Conservation (phyloP, 305 asterid species). For the Fraxinus dipetala region DNA sequence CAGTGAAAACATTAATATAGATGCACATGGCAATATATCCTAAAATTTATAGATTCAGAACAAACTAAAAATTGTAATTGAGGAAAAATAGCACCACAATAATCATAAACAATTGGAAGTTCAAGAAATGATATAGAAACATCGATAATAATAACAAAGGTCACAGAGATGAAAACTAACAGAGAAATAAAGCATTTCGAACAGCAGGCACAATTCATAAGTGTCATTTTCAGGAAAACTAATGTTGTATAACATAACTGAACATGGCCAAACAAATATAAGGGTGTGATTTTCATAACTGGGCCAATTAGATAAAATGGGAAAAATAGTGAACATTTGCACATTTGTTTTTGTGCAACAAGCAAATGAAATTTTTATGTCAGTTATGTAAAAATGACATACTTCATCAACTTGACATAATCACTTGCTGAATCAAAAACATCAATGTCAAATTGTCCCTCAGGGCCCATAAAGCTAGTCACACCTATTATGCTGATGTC, state of each 20-base stretch:
- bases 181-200: not conserved
- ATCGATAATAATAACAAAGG: not conserved
- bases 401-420: slow-evolving; percentile 78
- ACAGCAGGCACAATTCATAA: not conserved
- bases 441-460: slow-evolving; percentile 86
- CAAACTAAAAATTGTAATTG: not conserved
- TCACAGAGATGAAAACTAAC: not conserved
- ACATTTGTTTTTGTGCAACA: slow-evolving; percentile 12
- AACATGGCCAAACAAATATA: not conserved
- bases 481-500: slow-evolving; percentile 67
- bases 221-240: not conserved
- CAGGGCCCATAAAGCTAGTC: slow-evolving; percentile 80
- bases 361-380: slow-evolving; percentile 15
- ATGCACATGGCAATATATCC: not conserved
- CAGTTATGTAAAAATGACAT: slow-evolving; percentile 27
- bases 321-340: not conserved
- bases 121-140: not conserved
- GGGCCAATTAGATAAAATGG: not conserved
- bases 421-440: slow-evolving; percentile 76
- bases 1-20: not conserved
- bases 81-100: not conserved
- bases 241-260: not conserved
- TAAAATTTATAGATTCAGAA: not conserved
- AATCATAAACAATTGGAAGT: not conserved
- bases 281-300: not conserved